Conservation (phyloP, 2,329 filamentous ascomycete species). For the Eutypella sp. region DNA sequence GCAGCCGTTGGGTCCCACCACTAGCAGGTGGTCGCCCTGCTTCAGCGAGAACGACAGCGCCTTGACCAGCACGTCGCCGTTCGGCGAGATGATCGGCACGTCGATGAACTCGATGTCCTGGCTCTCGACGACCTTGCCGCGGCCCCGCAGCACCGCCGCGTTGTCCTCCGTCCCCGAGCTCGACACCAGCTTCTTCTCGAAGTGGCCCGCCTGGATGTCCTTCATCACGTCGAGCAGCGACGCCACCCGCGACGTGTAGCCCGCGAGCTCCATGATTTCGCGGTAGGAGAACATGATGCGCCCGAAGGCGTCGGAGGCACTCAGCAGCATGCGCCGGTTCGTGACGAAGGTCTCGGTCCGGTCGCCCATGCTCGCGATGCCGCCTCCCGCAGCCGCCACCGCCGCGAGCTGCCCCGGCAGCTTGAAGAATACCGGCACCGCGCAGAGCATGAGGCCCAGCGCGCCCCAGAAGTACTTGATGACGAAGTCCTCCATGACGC, state of each 20-base stretch:
- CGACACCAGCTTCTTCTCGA: constrained; percentile 94
- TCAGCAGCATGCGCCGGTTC: constrained; percentile 85
- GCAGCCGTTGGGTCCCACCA: constrained; percentile 94
- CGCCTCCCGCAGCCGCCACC: too few relatives aligned
- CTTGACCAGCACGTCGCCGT: constrained; percentile 85
- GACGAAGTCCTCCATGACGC: constrained; percentile 99
- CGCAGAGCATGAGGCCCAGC: constrained; percentile 84
- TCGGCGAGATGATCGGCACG: constrained; percentile 92
- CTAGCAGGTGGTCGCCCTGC: constrained; percentile 84
- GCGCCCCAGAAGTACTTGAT: constrained; percentile 99
- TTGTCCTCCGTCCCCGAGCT: constrained; percentile 79
- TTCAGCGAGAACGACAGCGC: constrained; percentile 82
- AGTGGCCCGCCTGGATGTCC: constrained; percentile 82
- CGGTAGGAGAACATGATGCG: constrained; percentile 98
- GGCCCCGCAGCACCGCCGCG: constrained; percentile 73
- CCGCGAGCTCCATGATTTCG: constrained; percentile 91
- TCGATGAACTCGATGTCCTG: constrained; percentile 37
- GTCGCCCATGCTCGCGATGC: constrained; percentile 61
- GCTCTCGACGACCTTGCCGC: constrained; percentile 78
- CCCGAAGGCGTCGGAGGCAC: constrained; percentile 91
- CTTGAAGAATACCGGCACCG: constrained; percentile 93
- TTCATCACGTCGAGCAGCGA: constrained; percentile 90
- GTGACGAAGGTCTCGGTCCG: constrained; percentile 80
- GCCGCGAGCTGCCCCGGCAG: constrained; percentile 66
- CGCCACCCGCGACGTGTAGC: constrained; percentile 89